Evolutionary conservation across 2,329 filamentous ascomycete species (phyloP).

Genomic region (Sphaerulina vaccinii): DNA sequence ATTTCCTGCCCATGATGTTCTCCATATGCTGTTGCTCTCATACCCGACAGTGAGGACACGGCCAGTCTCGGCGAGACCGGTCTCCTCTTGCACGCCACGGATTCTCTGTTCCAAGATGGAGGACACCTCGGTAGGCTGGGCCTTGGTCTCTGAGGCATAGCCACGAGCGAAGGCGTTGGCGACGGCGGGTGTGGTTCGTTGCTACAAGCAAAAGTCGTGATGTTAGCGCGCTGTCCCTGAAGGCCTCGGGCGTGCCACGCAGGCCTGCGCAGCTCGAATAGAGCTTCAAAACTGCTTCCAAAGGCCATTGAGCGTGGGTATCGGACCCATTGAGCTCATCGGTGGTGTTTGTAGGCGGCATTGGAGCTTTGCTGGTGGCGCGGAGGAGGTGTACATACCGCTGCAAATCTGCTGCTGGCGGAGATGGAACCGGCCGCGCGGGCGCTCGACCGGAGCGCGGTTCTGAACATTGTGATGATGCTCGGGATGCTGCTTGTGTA

Average conservation of each 20-base stretch:
- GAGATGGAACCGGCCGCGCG: slow-evolving; percentile 92
- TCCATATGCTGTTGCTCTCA: slow-evolving; percentile 47
- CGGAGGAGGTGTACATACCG: slow-evolving; percentile 68
- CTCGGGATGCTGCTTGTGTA: slow-evolving; percentile 42
- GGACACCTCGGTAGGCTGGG: slow-evolving; percentile 94
- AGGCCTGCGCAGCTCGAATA: slow-evolving; percentile 38
- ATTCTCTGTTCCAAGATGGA: slow-evolving; percentile 99
- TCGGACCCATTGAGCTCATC: slow-evolving; percentile 42
- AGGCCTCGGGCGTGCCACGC: slow-evolving; percentile 26
- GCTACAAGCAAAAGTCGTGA: slow-evolving; percentile 59
- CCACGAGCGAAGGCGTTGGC: slow-evolving; percentile 70
- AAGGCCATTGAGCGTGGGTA: slow-evolving; percentile 42
- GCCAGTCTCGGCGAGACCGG: slow-evolving; percentile 94
- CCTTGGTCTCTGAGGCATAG: slow-evolving; percentile 93
- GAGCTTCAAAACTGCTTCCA: slow-evolving; percentile 36
- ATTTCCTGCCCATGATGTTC: neutral
- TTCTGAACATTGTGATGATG: slow-evolving; percentile 80
- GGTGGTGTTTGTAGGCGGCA: slow-evolving; percentile 34
- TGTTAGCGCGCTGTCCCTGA: slow-evolving; percentile 46
- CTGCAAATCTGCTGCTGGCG: slow-evolving; percentile 85
- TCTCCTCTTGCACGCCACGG: slow-evolving; percentile 96
- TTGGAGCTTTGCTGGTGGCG: slow-evolving; percentile 48
- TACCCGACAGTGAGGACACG: slow-evolving; percentile 99
- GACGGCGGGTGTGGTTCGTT: slow-evolving; percentile 79
- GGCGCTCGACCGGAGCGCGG: slow-evolving; percentile 94